A percentile compares a stretch with the other conserved stretches of the same genome.
Evolutionary conservation across 2,329 filamentous ascomycete genomes (phyloP).

Genomic region (Fusarium duplospermum): DNA sequence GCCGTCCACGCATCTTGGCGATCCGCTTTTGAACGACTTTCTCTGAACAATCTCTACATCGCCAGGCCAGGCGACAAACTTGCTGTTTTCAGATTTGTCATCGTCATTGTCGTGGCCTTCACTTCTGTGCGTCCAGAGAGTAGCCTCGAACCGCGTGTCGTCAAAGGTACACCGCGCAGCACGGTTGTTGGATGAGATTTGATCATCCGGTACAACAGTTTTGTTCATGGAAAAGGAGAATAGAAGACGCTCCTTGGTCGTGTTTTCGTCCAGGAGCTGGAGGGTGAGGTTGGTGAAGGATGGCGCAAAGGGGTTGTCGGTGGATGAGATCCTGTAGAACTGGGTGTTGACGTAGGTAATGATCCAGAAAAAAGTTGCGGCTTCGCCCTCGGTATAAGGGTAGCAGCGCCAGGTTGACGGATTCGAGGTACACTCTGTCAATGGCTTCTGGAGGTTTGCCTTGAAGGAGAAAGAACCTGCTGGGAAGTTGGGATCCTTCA

Average conservation of each 20-base stretch:
- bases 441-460: constrained; percentile 65
- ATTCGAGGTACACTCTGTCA: constrained; percentile 68
- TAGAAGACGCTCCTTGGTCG: constrained; percentile 64
- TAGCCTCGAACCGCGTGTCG: constrained; percentile 65
- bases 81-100: constrained; percentile 14
- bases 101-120: constrained; percentile 33
- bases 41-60: constrained; percentile 67
- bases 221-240: constrained; percentile 68
- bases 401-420: constrained; percentile 71
- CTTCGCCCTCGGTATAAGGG: constrained; percentile 59
- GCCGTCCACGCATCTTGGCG: constrained; percentile 65
- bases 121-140: constrained; percentile 66
- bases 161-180: constrained; percentile 69
- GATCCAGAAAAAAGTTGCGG: constrained; percentile 71
- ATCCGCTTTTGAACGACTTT: constrained; percentile 52
- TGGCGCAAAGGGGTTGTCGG: constrained; percentile 66
- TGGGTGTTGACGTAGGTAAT: constrained; percentile 57
- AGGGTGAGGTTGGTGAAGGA: constrained; percentile 65
- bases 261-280: constrained; percentile 59
- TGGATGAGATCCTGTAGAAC: constrained; percentile 66
- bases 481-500: constrained; percentile 60
- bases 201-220: constrained; percentile 60
- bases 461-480: constrained; percentile 71
- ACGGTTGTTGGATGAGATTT: constrained; percentile 55
- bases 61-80: constrained; percentile 65